phyloP scores from a whole-genome alignment of 2,329 filamentous ascomycete genomes.

The Aspergillus novoparasiticus region DNA sequence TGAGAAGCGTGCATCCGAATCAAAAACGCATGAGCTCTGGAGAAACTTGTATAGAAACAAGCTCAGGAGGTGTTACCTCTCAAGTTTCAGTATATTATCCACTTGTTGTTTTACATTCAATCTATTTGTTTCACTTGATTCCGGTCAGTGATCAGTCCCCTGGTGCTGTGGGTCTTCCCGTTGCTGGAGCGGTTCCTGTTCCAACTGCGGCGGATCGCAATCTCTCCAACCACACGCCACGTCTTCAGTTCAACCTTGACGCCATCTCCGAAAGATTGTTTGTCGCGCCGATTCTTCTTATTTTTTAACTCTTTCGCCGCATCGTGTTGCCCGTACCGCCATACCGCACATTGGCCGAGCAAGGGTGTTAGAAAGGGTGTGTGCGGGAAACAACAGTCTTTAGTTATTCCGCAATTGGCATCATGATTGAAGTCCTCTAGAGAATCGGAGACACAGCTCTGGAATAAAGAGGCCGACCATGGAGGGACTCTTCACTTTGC shows the following conservation, averaged over 20 bases:
- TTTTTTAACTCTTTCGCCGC: background rate
- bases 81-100: background rate
- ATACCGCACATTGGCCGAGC: background rate
- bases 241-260: slow-evolving; percentile 17
- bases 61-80: background rate
- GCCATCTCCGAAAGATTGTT: background rate
- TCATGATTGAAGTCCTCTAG: slow-evolving; percentile 34
- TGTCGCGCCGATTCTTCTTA: background rate
- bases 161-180: slow-evolving; percentile 18
- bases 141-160: slow-evolving; percentile 11
- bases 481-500: slow-evolving; percentile 67
- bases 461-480: slow-evolving; percentile 46
- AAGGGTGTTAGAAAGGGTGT: background rate
- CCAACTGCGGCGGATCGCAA: slow-evolving; percentile 25
- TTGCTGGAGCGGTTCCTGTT: slow-evolving; percentile 17
- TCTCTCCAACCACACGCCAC: slow-evolving; percentile 25
- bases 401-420: slow-evolving; percentile 20
- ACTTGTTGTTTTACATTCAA: background rate
- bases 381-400: background rate
- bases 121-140: slow-evolving; percentile 1
- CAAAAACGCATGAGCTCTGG: background rate
- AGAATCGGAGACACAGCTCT: slow-evolving; percentile 28
- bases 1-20: background rate
- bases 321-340: background rate
- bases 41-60: background rate